Evolutionary conservation across 768 basidiomycete species (phyloP).

Genomic region (Leccinum broughii): DNA sequence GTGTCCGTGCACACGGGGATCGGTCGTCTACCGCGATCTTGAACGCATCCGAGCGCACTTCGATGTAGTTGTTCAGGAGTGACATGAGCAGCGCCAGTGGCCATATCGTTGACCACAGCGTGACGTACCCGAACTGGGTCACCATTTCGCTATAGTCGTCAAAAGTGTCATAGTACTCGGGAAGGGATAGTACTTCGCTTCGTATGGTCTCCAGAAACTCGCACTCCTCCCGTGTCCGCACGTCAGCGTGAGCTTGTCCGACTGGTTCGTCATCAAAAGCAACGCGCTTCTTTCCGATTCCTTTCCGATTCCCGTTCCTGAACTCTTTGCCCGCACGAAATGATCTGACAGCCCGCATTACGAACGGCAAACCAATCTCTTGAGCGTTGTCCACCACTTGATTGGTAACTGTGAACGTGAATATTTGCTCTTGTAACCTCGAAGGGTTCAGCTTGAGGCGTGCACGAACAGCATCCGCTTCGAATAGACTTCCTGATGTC

Average conservation of each 20-base stretch:
- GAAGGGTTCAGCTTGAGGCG: slow-evolving; percentile 62
- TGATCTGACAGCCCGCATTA: slow-evolving; percentile 58
- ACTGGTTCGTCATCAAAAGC: slow-evolving; percentile 64
- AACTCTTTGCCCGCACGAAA: slow-evolving; percentile 48
- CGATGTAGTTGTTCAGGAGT: slow-evolving; percentile 88
- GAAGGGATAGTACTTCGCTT: slow-evolving; percentile 65
- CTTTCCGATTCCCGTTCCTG: slow-evolving; percentile 24
- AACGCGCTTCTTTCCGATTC: slow-evolving; percentile 53
- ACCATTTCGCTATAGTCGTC: slow-evolving; percentile 97
- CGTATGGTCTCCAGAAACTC: slow-evolving; percentile 79
- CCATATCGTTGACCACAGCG: slow-evolving; percentile 93
- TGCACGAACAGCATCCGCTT: slow-evolving; percentile 49
- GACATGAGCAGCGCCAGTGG: slow-evolving; percentile 89
- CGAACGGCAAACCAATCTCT: slow-evolving; percentile 81
- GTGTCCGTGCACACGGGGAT: slow-evolving; percentile 83
- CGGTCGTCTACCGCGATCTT: slow-evolving; percentile 89
- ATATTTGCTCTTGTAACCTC: slow-evolving; percentile 87
- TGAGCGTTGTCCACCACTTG: slow-evolving; percentile 77
- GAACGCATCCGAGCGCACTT: slow-evolving; percentile 93
- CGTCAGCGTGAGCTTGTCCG: slow-evolving; percentile 31
- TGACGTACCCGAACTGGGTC: slow-evolving; percentile 90
- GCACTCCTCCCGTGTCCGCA: slow-evolving; percentile 58
- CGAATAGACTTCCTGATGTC: slow-evolving; percentile 41
- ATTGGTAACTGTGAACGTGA: slow-evolving; percentile 88
- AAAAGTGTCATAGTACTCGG: slow-evolving; percentile 72